A percentile compares a stretch with the other conserved stretches of the same genome.
Conservation (phyloP, 352 stramenopile species). For the Globisporangium apiculatum region DNA sequence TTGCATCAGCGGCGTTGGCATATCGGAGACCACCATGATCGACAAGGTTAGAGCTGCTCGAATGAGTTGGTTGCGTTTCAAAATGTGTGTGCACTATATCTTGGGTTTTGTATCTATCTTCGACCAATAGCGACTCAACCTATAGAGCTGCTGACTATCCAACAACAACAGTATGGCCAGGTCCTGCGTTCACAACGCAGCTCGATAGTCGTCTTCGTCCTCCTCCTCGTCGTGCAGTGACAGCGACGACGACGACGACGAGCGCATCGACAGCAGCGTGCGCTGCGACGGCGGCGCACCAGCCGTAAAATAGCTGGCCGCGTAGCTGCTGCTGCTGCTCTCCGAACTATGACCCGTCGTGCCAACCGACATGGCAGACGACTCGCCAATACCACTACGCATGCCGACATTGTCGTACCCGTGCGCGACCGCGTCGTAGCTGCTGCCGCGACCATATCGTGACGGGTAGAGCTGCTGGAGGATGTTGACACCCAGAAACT, state of each 20-base stretch:
- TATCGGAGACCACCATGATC: too few species aligned
- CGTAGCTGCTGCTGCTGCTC: slow-evolving; percentile 5
- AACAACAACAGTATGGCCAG: too few species aligned
- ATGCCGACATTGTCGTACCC: background rate
- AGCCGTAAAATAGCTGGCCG: background rate
- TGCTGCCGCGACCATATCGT: slow-evolving; percentile 2
- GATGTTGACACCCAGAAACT: slow-evolving; percentile 53
- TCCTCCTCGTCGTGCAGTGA: slow-evolving; percentile 10
- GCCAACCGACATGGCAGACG: background rate
- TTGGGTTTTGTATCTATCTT: background rate
- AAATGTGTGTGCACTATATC: background rate
- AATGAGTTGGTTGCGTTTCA: background rate
- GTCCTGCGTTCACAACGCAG: too few species aligned
- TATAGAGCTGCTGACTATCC: background rate
- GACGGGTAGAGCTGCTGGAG: slow-evolving; percentile 13
- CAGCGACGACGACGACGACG: slow-evolving; percentile 10
- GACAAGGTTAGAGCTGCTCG: background rate
- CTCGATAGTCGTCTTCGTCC: background rate
- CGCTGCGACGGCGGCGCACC: background rate
- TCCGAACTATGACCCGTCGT: slow-evolving; percentile 7
- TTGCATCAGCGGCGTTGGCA: too few species aligned
- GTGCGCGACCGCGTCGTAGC: background rate
- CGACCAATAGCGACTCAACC: background rate
- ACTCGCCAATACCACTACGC: background rate
- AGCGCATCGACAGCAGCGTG: slow-evolving; percentile 7